Evolutionary conservation across 441 rosid species (phyloP).

Genomic region (Erysimum pusillum): DNA sequence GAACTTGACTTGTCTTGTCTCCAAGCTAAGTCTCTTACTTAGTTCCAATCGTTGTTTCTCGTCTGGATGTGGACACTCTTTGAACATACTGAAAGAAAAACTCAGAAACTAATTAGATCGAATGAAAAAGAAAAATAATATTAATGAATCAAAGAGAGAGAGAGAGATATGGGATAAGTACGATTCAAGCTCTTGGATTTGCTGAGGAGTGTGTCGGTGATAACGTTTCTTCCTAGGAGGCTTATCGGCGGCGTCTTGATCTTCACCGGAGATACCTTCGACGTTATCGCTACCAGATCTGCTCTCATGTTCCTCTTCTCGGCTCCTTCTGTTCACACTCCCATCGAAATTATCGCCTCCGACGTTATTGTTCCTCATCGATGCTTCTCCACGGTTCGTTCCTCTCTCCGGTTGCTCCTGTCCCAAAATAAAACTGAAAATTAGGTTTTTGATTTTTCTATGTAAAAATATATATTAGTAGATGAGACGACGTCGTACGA

Average conservation of each 20-base stretch:
- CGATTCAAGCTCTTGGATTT: constrained; percentile 57
- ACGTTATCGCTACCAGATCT: constrained; percentile 98
- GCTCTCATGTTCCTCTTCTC: constrained; percentile 93
- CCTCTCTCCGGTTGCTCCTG: constrained; percentile 49
- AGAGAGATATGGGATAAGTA: neutral
- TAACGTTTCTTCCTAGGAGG: constrained; percentile 62
- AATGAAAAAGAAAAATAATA: neutral
- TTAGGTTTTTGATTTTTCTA: neutral
- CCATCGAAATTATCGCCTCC: constrained; percentile 69
- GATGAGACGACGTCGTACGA: constrained; percentile 52
- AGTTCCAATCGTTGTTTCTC: constrained; percentile 94
- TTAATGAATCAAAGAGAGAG: neutral
- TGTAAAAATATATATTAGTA: neutral
- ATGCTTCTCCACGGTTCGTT: constrained; percentile 50
- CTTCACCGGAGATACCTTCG: constrained; percentile 77
- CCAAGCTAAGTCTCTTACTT: constrained; percentile 80
- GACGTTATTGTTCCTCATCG: constrained; percentile 47
- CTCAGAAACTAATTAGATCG: neutral
- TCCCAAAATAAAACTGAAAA: neutral
- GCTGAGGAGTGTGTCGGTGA: constrained; percentile 67
- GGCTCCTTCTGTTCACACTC: constrained; percentile 57
- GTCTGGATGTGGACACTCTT: constrained; percentile 98
- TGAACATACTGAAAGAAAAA: constrained; percentile 65
- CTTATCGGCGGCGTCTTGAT: constrained; percentile 60
- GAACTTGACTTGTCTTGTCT: constrained; percentile 93